A percentile compares a stretch with the other conserved stretches of the same genome.
phyloP scores from a whole-genome alignment of 768 basidiomycete genomes.

The Gloeophyllum trabeum region DNA sequence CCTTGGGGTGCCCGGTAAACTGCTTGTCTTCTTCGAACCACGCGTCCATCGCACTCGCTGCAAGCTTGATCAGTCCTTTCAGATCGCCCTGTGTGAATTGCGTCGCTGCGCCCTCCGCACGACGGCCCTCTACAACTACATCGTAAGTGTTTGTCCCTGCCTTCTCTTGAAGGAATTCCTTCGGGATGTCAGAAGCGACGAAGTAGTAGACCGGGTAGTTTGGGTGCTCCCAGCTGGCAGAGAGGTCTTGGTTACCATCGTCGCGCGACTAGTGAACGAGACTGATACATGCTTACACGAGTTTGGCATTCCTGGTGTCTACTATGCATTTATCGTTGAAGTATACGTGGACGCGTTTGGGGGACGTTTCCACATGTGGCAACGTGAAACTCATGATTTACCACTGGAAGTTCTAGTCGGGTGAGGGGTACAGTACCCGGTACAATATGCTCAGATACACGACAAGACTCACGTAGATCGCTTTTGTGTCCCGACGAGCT shows the following conservation, averaged over 20 bases:
- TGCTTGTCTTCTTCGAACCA: constrained; percentile 67
- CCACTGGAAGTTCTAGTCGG: neutral
- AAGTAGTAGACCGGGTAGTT: constrained; percentile 50
- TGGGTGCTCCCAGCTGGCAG: constrained; percentile 39
- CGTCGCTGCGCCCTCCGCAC: constrained; percentile 27
- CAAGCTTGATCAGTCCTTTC: constrained; percentile 35
- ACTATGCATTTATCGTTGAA: constrained; percentile 39
- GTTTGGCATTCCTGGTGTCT: constrained; percentile 43
- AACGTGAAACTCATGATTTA: constrained; percentile 19
- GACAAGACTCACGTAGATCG: neutral
- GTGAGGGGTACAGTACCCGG: neutral
- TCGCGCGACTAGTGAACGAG: neutral
- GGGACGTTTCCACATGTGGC: constrained; percentile 34
- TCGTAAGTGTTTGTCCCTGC: constrained; percentile 30
- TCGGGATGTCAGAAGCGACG: constrained; percentile 28
- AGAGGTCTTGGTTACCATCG: neutral
- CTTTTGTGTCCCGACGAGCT: neutral
- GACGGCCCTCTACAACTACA: constrained; percentile 28
- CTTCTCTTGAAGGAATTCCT: constrained; percentile 26
- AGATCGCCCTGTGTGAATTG: constrained; percentile 25
- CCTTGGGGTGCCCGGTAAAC: constrained; percentile 49
- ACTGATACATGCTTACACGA: constrained; percentile 33
- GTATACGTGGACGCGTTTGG: constrained; percentile 42
- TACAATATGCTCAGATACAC: neutral
- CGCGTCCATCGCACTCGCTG: constrained; percentile 38